Conservation (phyloP, 352 stramenopile genomes). For the Phytophthora foliorum region DNA sequence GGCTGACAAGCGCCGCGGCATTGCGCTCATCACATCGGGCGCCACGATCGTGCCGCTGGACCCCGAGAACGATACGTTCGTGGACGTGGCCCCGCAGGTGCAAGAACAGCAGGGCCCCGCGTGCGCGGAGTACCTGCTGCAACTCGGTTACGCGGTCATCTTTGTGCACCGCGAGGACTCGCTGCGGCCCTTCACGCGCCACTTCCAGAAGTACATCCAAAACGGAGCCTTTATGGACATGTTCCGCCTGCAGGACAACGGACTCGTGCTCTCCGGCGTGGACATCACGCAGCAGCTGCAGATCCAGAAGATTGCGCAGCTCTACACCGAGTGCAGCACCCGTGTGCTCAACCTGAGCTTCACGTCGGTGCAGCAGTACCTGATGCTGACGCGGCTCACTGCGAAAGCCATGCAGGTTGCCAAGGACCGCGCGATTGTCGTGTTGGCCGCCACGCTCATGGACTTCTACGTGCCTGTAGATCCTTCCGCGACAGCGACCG, state of each 20-base stretch:
- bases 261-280: conserved; percentile 73
- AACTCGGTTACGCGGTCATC: conserved; percentile 84
- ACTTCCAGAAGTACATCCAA: conserved; percentile 87
- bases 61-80: conserved; percentile 69
- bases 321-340: conserved; percentile 71
- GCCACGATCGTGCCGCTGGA: conserved; percentile 85
- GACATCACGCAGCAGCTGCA: conserved; percentile 69
- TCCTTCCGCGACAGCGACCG: conserved; percentile 21
- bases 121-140: conserved; percentile 83
- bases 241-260: conserved; percentile 68
- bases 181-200: conserved; percentile 82
- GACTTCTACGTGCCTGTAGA: conserved; percentile 80
- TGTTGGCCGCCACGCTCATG: conserved; percentile 83
- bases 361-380: conserved; percentile 85
- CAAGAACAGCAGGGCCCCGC: conserved; percentile 83
- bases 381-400: conserved; percentile 74
- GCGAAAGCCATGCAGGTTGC: conserved; percentile 63
- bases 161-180: conserved; percentile 85
- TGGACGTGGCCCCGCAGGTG: conserved; percentile 75
- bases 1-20: conserved; percentile 61
- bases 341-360: conserved; percentile 83
- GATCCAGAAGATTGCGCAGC: conserved; percentile 71
- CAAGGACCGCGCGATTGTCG: conserved; percentile 72
- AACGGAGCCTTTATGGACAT: conserved; percentile 88
- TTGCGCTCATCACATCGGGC: conserved; percentile 86